Evolutionary conservation across 2,329 filamentous ascomycete genomes (phyloP), one percentile per base, ranked within the genome.

Genomic region (Alternaria gansuensis): DNA sequence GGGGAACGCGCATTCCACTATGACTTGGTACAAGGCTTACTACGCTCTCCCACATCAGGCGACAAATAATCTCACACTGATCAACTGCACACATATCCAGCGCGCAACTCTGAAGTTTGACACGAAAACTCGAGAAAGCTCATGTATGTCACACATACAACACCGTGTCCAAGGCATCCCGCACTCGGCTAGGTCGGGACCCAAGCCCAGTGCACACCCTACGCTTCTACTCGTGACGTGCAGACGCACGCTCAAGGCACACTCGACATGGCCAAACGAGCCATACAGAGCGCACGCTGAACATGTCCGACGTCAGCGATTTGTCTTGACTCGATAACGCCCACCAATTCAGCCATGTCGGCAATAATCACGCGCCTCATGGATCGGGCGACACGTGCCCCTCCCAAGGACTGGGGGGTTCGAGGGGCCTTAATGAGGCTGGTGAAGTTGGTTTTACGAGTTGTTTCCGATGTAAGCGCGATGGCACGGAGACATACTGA

Each of bases 121-220:
- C 3, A 17, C 13, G 33, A 29, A 26, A 17, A 26, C 26, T 43
- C 31, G 29, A 40, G 37, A 48, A 51, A 48, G 49, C 28, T 34
- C 50, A 39, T 57, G 57, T 57, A 1, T 17, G 17, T 17, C 17
- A 17, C 63, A 60, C 59, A 54, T 61, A 31, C 46, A 23, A 43
- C 37, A 56, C 45, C 54, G 57, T 34, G 45, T 40, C 31, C 60
- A 60, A 69, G 66, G 64, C 65, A 62, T 43, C 62, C 66, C 58
- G 52, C 60, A 57, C 43, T 67, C 67, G 68, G 68, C 59, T 69
- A 68, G 60, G 49, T 63, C 66, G 68, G 66, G 46, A 43, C 31
- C 54, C 57, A 60, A 54, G 39, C 56, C 41, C 50, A 44, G 51
- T 46, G 31, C 51, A 41, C 36, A 29, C 49, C 21, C 44, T 41